Conservation (phyloP, 495 filamentous ascomycete genomes). For the Penicillium antarcticum region DNA sequence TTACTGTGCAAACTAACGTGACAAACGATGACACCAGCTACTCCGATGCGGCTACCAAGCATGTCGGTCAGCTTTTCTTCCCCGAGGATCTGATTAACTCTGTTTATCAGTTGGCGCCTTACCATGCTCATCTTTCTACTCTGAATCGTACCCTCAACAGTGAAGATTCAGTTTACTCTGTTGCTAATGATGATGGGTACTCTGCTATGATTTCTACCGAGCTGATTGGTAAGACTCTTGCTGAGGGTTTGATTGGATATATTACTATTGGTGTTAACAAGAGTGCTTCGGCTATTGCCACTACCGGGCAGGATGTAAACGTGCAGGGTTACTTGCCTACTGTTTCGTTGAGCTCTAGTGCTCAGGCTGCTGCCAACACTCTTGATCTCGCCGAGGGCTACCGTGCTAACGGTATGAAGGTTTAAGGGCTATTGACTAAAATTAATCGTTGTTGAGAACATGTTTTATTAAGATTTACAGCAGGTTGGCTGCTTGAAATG, state of each 20-base stretch:
- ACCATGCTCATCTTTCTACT: constrained; percentile 5
- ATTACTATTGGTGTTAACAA: constrained; percentile 8
- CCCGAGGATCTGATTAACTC: constrained; percentile 8
- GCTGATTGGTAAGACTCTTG: constrained; percentile 3
- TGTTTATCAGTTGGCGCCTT: constrained; percentile 7
- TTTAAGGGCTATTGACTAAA: background rate
- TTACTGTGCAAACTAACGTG: constrained; percentile 7
- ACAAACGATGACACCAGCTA: constrained; percentile 3
- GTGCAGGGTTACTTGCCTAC: constrained; percentile 4
- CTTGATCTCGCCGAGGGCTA: constrained; percentile 2
- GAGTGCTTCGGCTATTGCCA: constrained; percentile 4
- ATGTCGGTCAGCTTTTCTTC: constrained; percentile 11
- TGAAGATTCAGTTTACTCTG: background rate
- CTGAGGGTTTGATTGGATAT: constrained; percentile 7
- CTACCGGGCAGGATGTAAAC: constrained; percentile 2
- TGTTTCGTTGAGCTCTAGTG: constrained; percentile 4
- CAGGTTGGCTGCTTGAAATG: too few relatives aligned
- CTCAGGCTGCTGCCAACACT: constrained; percentile 4
- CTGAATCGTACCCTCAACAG: constrained; percentile 3
- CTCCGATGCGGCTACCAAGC: constrained; percentile 1
- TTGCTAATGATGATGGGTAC: constrained; percentile 3
- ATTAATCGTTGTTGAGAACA: too few relatives aligned
- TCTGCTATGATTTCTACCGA: constrained; percentile 6
- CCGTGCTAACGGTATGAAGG: constrained; percentile 4
- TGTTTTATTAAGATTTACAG: too few relatives aligned